These are phyloP conservation scores for Saccharomycopsis vini DNA, from an alignment of 805 yeast species.

Conservation along the genomic window DNA sequence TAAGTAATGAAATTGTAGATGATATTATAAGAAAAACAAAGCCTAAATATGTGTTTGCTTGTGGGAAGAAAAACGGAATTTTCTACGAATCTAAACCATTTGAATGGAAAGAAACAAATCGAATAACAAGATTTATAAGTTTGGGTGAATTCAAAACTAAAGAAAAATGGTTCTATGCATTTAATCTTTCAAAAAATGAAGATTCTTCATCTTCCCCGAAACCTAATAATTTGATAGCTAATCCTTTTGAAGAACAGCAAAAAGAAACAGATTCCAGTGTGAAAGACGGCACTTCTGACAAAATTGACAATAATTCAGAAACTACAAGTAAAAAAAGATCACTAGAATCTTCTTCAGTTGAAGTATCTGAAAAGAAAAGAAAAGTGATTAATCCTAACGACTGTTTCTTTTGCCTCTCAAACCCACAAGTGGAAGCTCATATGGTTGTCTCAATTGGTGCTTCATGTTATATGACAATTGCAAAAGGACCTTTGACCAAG, in stretches of 20 bases:
- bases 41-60: constrained; percentile 64
- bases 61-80: constrained; percentile 39
- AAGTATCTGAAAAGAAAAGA: constrained; percentile 22
- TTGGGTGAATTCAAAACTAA: constrained; percentile 47
- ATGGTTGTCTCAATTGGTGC: constrained; percentile 72
- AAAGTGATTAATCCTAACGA: constrained; percentile 43
- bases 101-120: constrained; percentile 38
- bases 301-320: no score
- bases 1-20: constrained; percentile 41
- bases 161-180: constrained; percentile 72
- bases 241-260: constrained; percentile 19
- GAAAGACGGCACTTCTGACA: background rate
- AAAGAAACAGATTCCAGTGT: constrained; percentile 12
- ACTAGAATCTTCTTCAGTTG: no score
- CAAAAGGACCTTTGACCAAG: constrained; percentile 75
- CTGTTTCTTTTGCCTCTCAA: constrained; percentile 81
- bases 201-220: background rate
- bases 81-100: constrained; percentile 52
- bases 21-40: constrained; percentile 32
- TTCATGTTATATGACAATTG: constrained; percentile 58
- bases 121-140: constrained; percentile 55
- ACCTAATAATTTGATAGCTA: background rate
- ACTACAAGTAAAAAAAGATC: background rate
- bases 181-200: constrained; percentile 28
- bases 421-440: constrained; percentile 68